Evolutionary conservation across 176 grass and related monocot genomes (phyloP).

Genomic region (Hyparrhenia diplandra): DNA sequence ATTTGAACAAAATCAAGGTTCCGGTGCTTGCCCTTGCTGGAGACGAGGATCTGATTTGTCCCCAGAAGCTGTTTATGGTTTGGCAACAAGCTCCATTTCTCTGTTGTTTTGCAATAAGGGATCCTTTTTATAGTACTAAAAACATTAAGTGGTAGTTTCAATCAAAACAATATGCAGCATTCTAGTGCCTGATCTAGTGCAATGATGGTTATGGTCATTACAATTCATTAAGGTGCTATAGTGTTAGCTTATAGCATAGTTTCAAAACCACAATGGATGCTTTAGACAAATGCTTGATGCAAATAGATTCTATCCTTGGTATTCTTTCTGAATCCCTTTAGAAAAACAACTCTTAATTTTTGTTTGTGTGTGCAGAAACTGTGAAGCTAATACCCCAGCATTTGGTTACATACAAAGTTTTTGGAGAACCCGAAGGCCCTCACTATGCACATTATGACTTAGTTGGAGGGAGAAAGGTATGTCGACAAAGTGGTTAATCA

Average conservation of each 20-base stretch:
- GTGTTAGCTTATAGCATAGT: background rate
- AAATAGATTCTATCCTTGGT: background rate
- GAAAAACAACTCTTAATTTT: background rate
- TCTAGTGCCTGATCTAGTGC: background rate
- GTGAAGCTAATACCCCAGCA: constrained; percentile 74
- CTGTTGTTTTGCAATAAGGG: background rate
- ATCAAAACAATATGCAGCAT: background rate
- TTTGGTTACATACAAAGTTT: constrained; percentile 73
- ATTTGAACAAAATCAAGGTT: constrained; percentile 61
- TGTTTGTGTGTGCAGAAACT: constrained; percentile 65
- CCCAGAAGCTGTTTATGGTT: constrained; percentile 90
- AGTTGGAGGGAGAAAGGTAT: constrained; percentile 81
- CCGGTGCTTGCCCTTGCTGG: constrained; percentile 85
- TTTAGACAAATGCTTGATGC: background rate
- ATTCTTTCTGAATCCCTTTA: background rate
- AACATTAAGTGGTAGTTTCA: background rate
- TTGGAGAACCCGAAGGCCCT: constrained; percentile 65
- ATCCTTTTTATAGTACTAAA: background rate
- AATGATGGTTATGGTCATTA: background rate
- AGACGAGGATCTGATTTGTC: constrained; percentile 85
- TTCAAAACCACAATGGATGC: background rate
- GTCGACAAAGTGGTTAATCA: constrained; percentile 12
- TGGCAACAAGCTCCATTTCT: constrained; percentile 8
- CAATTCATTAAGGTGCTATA: background rate
- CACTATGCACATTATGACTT: constrained; percentile 96